phyloP scores from a whole-genome alignment of 1,284 basidiomycete species.

The Melampsora americana region DNA sequence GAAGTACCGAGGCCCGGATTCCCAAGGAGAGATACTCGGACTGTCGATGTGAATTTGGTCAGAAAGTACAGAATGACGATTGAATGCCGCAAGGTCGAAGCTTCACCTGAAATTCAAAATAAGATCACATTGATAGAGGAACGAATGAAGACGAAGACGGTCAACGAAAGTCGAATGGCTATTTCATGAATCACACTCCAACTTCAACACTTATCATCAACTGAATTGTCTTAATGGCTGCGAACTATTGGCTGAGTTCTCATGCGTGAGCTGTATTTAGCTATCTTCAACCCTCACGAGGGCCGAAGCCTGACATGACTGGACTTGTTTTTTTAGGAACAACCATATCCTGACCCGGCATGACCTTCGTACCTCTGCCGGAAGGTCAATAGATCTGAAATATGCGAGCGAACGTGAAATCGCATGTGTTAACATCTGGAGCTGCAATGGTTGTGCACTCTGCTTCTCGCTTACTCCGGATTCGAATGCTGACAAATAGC shows the following conservation, averaged over 20 bases:
- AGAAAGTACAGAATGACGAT: too few species aligned
- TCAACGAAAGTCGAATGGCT: too few species aligned
- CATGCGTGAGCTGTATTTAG: slow-evolving; percentile 48
- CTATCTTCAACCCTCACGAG: neutral
- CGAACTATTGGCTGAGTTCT: slow-evolving; percentile 52
- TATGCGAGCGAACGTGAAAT: slow-evolving; percentile 50
- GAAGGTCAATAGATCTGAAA: slow-evolving; percentile 48
- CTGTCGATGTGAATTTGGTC: too few species aligned
- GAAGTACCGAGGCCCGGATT: too few species aligned
- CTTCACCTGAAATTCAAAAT: too few species aligned
- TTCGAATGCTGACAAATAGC: neutral
- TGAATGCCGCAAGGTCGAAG: too few species aligned
- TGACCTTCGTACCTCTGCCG: slow-evolving; percentile 49
- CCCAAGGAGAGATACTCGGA: too few species aligned
- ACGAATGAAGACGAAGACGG: too few species aligned
- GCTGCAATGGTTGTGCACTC: slow-evolving; percentile 45
- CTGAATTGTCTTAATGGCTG: slow-evolving; percentile 47
- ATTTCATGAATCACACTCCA: too few species aligned
- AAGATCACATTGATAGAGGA: too few species aligned
- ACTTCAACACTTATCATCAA: too few species aligned
- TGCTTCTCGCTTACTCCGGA: neutral
- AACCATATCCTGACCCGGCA: slow-evolving; percentile 51
- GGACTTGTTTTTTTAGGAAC: slow-evolving; percentile 47
- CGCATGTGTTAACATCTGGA: slow-evolving; percentile 51
- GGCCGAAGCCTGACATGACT: neutral